Evolutionary conservation across 2,329 filamentous ascomycete genomes (phyloP).

Genomic region (Microcyclospora tardicrescens): DNA sequence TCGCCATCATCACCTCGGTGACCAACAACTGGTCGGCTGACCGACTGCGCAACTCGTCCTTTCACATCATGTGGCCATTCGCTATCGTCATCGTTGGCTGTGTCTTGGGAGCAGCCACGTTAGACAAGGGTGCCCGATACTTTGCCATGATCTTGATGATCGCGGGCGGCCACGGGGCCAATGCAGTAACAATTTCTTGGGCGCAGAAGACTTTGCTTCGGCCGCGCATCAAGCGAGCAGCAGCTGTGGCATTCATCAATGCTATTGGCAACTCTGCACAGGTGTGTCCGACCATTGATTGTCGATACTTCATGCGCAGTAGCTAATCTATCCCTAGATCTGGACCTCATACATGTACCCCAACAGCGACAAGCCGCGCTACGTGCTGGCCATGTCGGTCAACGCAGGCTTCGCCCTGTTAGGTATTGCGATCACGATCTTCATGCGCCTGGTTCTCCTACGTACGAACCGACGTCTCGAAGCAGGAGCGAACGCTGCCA

Average conservation of each 20-base stretch:
- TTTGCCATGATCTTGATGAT: constrained; percentile 18
- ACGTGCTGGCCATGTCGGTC: too few relatives aligned
- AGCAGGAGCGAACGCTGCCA: too few relatives aligned
- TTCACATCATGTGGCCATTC: constrained; percentile 28
- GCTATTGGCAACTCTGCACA: constrained; percentile 46
- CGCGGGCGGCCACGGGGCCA: constrained; percentile 44
- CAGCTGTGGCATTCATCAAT: constrained; percentile 64
- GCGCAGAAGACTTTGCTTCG: constrained; percentile 63
- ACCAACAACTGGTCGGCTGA: constrained; percentile 24
- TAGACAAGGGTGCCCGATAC: constrained; percentile 24
- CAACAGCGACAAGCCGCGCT: too few relatives aligned
- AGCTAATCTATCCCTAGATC: too few relatives aligned
- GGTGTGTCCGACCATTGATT: too few relatives aligned
- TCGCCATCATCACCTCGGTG: constrained; percentile 20
- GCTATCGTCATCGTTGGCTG: constrained; percentile 26
- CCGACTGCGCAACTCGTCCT: constrained; percentile 27
- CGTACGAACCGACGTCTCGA: too few relatives aligned
- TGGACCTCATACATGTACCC: too few relatives aligned
- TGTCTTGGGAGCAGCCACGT: constrained; percentile 22
- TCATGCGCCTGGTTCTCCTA: too few relatives aligned
- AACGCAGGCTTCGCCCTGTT: too few relatives aligned
- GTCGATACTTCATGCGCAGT: too few relatives aligned
- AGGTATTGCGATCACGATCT: too few relatives aligned
- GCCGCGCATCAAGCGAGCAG: constrained; percentile 60
- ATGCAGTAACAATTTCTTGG: constrained; percentile 54